phyloP scores from a whole-genome alignment of 768 basidiomycete species.

The Floccularia luteovirens region DNA sequence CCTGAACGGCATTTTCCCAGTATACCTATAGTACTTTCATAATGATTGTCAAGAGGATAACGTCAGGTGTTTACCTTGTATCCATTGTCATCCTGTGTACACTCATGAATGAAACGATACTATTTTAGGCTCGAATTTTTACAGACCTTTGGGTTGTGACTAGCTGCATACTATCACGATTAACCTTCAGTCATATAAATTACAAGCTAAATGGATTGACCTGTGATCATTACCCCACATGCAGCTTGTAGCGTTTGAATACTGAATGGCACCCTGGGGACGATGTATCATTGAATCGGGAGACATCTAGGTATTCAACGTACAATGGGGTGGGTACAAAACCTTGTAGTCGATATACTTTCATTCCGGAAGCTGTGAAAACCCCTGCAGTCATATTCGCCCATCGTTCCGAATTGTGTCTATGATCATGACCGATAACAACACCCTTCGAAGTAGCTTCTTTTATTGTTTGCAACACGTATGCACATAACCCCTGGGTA shows the following conservation, averaged over 20 bases:
- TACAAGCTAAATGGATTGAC: constrained; percentile 24
- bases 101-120: not conserved
- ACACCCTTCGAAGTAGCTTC: constrained; percentile 55
- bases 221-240: constrained; percentile 89
- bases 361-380: constrained; percentile 58
- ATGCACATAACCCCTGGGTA: constrained; percentile 66
- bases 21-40: constrained; percentile 49
- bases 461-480: constrained; percentile 47
- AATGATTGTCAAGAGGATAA: not conserved
- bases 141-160: constrained; percentile 80
- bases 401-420: constrained; percentile 74
- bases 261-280: constrained; percentile 68
- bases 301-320: constrained; percentile 10
- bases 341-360: constrained; percentile 61
- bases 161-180: constrained; percentile 44
- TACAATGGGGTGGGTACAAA: constrained; percentile 80
- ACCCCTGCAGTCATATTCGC: constrained; percentile 66
- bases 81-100: constrained; percentile 75
- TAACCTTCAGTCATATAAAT: constrained; percentile 1
- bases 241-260: constrained; percentile 61
- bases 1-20: constrained; percentile 87
- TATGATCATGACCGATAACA: constrained; percentile 84
- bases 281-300: not conserved
- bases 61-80: constrained; percentile 51
- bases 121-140: not conserved